phyloP scores from a whole-genome alignment of 2,329 filamentous ascomycete species.

The Botrytis byssoidea region DNA sequence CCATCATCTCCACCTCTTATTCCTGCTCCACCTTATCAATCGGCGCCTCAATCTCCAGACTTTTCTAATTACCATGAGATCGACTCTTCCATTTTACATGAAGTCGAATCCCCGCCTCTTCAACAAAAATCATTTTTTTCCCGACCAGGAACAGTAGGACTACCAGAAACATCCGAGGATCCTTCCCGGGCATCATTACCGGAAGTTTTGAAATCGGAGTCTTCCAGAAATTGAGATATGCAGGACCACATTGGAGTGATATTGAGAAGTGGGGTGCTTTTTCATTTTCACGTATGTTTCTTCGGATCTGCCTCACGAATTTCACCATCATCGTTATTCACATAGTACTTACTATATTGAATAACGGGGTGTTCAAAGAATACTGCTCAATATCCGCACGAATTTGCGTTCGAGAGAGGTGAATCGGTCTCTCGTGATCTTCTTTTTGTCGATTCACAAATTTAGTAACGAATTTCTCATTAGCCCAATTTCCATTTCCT shows the following conservation, averaged over 20 bases:
- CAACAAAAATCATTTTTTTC: neutral
- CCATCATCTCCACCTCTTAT: neutral
- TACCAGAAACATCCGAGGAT: constrained; percentile 6
- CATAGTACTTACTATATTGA: neutral
- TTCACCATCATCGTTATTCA: neutral
- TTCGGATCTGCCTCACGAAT: neutral
- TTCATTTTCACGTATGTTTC: neutral
- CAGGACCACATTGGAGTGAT: too few relatives aligned
- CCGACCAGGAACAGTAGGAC: neutral
- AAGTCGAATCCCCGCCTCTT: neutral
- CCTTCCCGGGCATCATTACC: neutral
- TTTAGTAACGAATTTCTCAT: neutral
- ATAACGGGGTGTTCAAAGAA: neutral
- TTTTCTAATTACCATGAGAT: constrained; percentile 9
- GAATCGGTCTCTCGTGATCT: neutral
- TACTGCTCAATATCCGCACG: neutral
- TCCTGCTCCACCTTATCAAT: constrained; percentile 18
- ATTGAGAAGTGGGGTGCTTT: neutral
- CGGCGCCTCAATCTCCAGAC: neutral
- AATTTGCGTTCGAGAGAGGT: neutral
- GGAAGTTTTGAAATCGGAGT: neutral
- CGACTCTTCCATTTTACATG: constrained; percentile 3
- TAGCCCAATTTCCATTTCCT: neutral
- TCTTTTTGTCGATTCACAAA: neutral
- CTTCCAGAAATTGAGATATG: neutral